Evolutionary conservation across 2,329 filamentous ascomycete species (phyloP).

Genomic region (Pyricularia sp.): DNA sequence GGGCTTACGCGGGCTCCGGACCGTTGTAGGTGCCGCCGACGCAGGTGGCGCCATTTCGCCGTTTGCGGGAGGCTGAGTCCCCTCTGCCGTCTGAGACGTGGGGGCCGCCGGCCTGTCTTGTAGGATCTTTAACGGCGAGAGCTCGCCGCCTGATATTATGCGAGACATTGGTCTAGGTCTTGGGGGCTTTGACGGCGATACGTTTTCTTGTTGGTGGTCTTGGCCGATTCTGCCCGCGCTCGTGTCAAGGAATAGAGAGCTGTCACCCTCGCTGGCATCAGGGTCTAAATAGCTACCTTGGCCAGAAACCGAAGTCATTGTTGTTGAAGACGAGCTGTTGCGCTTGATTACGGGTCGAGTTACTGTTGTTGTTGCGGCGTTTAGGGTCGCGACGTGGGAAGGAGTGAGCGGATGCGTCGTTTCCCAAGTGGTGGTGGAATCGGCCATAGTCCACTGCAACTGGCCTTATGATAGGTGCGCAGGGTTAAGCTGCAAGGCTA

Average conservation of each 20-base stretch:
- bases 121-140: conserved; percentile 50
- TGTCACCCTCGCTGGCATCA: conserved; percentile 12
- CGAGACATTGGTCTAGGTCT: conserved; percentile 40
- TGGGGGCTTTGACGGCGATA: conserved; percentile 21
- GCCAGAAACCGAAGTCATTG: background rate
- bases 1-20: conserved; percentile 36
- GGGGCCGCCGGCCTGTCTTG: conserved; percentile 12
- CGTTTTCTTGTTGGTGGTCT: conserved; percentile 32
- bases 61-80: conserved; percentile 1
- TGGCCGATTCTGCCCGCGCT: background rate
- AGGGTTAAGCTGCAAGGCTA: background rate
- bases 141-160: conserved; percentile 46
- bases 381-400: conserved; percentile 26
- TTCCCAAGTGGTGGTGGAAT: background rate
- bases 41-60: conserved; percentile 15
- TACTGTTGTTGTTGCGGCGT: conserved; percentile 23
- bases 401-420: conserved; percentile 24
- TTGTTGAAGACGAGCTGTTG: conserved; percentile 21
- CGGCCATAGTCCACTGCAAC: background rate
- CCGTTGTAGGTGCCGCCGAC: conserved; percentile 16
- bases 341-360: conserved; percentile 19
- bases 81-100: background rate
- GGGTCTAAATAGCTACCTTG: conserved; percentile 9
- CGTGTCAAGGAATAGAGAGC: conserved; percentile 19
- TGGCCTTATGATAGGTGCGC: background rate